A percentile compares a stretch with the other conserved stretches of the same genome.
Evolutionary conservation across 192 early-diverging fungal species (phyloP).

Genomic region (Backusella westeae): DNA sequence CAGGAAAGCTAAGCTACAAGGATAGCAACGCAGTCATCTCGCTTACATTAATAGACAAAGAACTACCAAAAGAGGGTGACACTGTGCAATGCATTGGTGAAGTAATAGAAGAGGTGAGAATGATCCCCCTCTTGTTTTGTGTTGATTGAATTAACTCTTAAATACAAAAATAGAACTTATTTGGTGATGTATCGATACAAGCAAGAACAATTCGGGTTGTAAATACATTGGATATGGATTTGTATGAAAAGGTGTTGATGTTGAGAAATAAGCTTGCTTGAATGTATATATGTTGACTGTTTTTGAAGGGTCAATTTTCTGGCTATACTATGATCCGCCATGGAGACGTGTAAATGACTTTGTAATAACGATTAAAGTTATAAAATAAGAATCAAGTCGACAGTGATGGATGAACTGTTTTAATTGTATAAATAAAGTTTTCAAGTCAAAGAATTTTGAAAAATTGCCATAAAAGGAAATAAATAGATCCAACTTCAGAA

Average conservation of each 20-base stretch:
- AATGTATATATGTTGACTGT: not conserved
- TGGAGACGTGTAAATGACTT: not conserved
- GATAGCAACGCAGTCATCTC: not conserved
- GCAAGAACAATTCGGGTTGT: not conserved
- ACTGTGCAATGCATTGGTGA: conserved; percentile 12
- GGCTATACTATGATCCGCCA: no score
- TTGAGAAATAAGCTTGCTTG: not conserved
- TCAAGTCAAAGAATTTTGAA: no score
- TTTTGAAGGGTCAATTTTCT: not conserved
- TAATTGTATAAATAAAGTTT: no score
- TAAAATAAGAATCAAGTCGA: no score
- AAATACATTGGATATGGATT: conserved; percentile 1
- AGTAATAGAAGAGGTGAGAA: conserved; percentile 1
- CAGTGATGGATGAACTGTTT: no score
- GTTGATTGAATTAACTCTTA: no score
- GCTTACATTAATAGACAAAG: not conserved
- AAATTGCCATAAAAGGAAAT: no score
- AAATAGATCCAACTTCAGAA: no score
- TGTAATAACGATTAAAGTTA: not conserved
- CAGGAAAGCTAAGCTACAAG: not conserved
- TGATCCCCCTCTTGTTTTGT: no score
- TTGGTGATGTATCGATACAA: not conserved
- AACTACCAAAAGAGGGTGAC: not conserved
- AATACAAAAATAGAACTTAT: not conserved
- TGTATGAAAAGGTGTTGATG: not conserved